These are phyloP conservation scores for Blepharisma stoltei DNA, from an alignment of 73 alveolate species.

Conservation along the genomic window DNA sequence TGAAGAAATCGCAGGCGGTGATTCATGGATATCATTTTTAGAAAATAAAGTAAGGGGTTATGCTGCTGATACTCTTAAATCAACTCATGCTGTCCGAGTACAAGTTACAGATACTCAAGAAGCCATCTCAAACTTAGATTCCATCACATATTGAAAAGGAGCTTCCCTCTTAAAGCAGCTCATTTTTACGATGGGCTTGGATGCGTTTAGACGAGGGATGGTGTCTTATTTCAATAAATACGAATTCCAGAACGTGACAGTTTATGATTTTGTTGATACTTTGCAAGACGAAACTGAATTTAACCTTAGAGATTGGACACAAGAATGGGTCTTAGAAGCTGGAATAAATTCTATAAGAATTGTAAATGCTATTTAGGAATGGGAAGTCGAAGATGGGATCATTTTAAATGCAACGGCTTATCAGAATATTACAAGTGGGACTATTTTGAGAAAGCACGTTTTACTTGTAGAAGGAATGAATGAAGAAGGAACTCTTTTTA, in stretches of 20 bases:
- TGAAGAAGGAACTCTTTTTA: conserved; percentile 18
- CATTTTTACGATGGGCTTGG: conserved; percentile 81
- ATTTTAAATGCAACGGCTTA: not conserved
- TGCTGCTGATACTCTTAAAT: conserved; percentile 70
- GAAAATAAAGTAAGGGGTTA: conserved; percentile 78
- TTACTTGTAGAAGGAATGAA: conserved; percentile 1
- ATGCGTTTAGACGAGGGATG: conserved; percentile 79
- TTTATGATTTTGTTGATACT: conserved; percentile 84
- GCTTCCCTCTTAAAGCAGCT: conserved; percentile 83
- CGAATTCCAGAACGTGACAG: conserved; percentile 79
- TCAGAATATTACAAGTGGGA: not conserved
- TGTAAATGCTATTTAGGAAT: not conserved
- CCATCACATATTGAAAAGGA: conserved; percentile 96
- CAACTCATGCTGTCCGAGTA: conserved; percentile 90
- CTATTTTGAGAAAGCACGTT: not conserved
- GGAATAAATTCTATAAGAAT: conserved; percentile 42
- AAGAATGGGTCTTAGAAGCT: conserved; percentile 57
- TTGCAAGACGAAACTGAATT: conserved; percentile 65
- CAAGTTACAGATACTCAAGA: conserved; percentile 75
- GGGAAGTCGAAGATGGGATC: not conserved
- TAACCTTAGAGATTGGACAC: conserved; percentile 41
- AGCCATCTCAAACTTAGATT: conserved; percentile 88
- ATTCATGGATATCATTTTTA: conserved; percentile 72
- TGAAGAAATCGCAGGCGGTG: not conserved
- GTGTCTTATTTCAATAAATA: conserved; percentile 72